Base-by-base conservation (phyloP, 73 alveolate genomes). In the Paramecium pentaurelia region DNA sequence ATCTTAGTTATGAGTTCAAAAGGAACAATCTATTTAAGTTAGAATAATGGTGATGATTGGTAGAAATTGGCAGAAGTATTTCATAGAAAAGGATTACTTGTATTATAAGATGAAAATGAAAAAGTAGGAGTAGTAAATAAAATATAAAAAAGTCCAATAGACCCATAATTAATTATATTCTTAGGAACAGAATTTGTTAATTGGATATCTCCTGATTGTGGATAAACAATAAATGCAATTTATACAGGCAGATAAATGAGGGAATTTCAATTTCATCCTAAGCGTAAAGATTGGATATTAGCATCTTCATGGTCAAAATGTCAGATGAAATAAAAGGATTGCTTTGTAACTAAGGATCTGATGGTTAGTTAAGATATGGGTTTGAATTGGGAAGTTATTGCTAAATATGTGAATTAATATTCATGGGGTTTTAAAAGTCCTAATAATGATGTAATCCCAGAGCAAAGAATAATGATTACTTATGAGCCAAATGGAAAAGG, bases 121-220 rank as follows among this genome's bases (percentile, higher is more conserved):
- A 85, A 95, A 93, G 89, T 95, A 30, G 98, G 98, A 25, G 94
- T 92, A 45, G 96, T 97, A 12, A 86, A 94, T 9, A 60, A 86
- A 60, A 92, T 97, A 49, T 70, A 94, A 64, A 73, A 77, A 54
- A 88, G 96, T 40, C 97, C 98, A 9, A 95, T 88, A 37, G 98
- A 97, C 88, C 92, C 95, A 37, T 59, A 86, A 38, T 71, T 95
- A 71, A 94, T 96, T 22, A 97, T 95, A n/a, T 93, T 97, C 60
- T 16, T 95, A 60, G 99, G 99, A 34, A 88, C 96, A 18, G 89
- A 86, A 42, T 98, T 98, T 34, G 93, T 96, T 0, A 96, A 95
- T 77, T 97, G 98, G 97, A 93, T 94, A 58, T 73, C 97, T 18
- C 98, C 96, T 84, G 97, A 97, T 86, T 97, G 99, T 58, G 99